These are phyloP conservation scores for Diplosphaera chodatii DNA, from an alignment of 139 green algal species.

Conservation along the genomic window DNA sequence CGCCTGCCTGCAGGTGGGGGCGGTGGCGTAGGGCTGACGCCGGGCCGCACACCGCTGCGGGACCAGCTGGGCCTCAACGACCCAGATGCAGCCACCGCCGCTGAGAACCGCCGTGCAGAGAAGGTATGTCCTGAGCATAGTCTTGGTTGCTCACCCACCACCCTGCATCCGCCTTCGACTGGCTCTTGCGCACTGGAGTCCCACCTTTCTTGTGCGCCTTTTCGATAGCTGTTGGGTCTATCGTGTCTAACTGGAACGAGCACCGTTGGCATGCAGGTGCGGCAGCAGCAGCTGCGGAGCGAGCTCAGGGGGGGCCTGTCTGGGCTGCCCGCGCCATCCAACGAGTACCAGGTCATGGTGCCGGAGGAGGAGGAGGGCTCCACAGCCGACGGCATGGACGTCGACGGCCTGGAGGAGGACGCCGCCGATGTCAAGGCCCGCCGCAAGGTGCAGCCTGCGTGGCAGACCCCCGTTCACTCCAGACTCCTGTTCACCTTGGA, in stretches of 20 bases:
- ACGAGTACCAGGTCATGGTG: slow-evolving; percentile 83
- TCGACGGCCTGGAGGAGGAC: slow-evolving; percentile 65
- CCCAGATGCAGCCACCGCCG: slow-evolving; percentile 11
- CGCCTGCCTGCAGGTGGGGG: too few species aligned
- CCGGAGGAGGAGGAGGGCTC: slow-evolving; percentile 40
- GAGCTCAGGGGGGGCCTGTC: slow-evolving; percentile 65
- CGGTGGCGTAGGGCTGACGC: slow-evolving; percentile 27
- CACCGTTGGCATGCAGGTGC: too few species aligned
- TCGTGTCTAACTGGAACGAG: too few species aligned
- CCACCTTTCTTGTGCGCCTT: too few species aligned
- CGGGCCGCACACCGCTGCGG: slow-evolving; percentile 51
- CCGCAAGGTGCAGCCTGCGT: slow-evolving; percentile 24
- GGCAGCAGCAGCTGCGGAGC: too few species aligned
- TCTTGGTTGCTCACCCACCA: too few species aligned
- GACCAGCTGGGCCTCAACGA: slow-evolving; percentile 87
- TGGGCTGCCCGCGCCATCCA: slow-evolving; percentile 74
- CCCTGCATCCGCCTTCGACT: too few species aligned
- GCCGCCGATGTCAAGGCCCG: slow-evolving; percentile 61
- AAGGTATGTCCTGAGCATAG: too few species aligned
- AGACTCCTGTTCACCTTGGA: too few species aligned
- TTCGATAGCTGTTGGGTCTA: too few species aligned
- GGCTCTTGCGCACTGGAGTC: too few species aligned
- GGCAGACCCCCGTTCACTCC: too few species aligned
- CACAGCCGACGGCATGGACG: slow-evolving; percentile 13
- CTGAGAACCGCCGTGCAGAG: background rate